Percentiles rank a stretch among this genome's conserved stretches.
These are phyloP conservation scores for Rutstroemia sp. DNA, from an alignment of 2,329 filamentous ascomycete species.

Conservation along the genomic window DNA sequence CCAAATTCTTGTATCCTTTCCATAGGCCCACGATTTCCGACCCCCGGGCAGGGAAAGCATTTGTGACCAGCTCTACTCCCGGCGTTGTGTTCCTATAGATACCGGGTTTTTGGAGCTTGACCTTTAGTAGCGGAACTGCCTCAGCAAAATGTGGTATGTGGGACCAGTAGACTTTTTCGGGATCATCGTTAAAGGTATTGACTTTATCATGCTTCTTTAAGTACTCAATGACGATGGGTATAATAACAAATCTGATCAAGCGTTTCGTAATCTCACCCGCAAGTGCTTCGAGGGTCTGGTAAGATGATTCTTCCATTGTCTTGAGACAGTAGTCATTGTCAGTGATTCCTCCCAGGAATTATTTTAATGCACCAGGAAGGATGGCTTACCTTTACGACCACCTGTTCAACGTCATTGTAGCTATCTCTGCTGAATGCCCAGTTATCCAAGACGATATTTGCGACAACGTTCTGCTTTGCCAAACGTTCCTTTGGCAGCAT, in stretches of 20 bases:
- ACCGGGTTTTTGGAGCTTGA: constrained; percentile 5
- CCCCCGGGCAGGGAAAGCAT: not conserved
- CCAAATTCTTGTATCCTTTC: constrained; percentile 7
- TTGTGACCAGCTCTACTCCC: constrained; percentile 1
- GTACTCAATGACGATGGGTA: constrained; percentile 18
- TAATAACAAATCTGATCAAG: constrained; percentile 39
- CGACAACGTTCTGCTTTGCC: constrained; percentile 58
- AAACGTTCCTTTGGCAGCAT: constrained; percentile 64
- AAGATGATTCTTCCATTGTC: constrained; percentile 49
- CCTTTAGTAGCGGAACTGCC: not conserved
- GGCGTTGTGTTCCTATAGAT: constrained; percentile 4
- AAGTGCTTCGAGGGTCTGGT: constrained; percentile 57
- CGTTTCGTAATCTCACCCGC: constrained; percentile 40
- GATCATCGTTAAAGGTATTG: not conserved
- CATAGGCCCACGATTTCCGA: constrained; percentile 1
- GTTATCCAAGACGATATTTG: constrained; percentile 54
- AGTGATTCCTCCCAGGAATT: not conserved
- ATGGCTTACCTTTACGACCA: constrained; percentile 51
- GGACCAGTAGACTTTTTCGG: not conserved
- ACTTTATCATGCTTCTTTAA: constrained; percentile 3
- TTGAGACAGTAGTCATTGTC: constrained; percentile 22
- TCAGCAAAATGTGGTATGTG: not conserved
- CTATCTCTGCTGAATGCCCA: constrained; percentile 38
- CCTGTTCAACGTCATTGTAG: constrained; percentile 49
- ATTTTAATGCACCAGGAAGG: not conserved